Evolutionary conservation across 75 land plant species (phyloP).

Genomic region (Azolla pinnata): DNA sequence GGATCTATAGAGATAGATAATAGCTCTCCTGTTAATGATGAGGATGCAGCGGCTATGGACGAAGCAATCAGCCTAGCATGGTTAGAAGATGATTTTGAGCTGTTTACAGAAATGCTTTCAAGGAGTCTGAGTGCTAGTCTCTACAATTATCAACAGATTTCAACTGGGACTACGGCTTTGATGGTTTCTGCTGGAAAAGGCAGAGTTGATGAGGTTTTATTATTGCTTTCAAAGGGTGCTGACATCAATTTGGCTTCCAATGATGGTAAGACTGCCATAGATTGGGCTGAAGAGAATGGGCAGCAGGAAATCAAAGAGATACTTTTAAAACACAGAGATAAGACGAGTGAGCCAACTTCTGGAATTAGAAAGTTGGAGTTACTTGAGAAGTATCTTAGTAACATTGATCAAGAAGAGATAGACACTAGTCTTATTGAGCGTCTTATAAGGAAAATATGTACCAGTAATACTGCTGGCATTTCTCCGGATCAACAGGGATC

Average conservation of each 20-base stretch:
- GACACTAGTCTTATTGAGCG: slow-evolving; percentile 62
- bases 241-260: slow-evolving; percentile 42
- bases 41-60: slow-evolving; percentile 54
- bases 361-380: slow-evolving; percentile 35
- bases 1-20: slow-evolving; percentile 3
- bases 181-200: slow-evolving; percentile 96
- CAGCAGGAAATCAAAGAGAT: slow-evolving; percentile 52
- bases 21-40: slow-evolving; percentile 32
- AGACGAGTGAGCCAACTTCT: slow-evolving; percentile 11
- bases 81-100: slow-evolving; percentile 72
- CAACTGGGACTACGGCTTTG: slow-evolving; percentile 64
- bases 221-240: slow-evolving; percentile 69
- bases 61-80: slow-evolving; percentile 72
- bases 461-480: neutral
- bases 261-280: slow-evolving; percentile 63
- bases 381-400: slow-evolving; percentile 51
- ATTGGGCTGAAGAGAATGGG: slow-evolving; percentile 47
- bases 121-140: slow-evolving; percentile 30
- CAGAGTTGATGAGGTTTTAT: slow-evolving; percentile 61
- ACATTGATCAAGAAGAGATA: slow-evolving; percentile 57
- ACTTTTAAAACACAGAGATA: slow-evolving; percentile 34
- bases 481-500: slow-evolving; percentile 56
- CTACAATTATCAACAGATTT: slow-evolving; percentile 71
- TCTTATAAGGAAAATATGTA: slow-evolving; percentile 61
- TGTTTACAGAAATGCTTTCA: slow-evolving; percentile 51